Percentiles rank a stretch among this genome's conserved stretches.
phyloP scores from a whole-genome alignment of 192 early-diverging fungal genomes.

The Funneliformis mosseae region DNA sequence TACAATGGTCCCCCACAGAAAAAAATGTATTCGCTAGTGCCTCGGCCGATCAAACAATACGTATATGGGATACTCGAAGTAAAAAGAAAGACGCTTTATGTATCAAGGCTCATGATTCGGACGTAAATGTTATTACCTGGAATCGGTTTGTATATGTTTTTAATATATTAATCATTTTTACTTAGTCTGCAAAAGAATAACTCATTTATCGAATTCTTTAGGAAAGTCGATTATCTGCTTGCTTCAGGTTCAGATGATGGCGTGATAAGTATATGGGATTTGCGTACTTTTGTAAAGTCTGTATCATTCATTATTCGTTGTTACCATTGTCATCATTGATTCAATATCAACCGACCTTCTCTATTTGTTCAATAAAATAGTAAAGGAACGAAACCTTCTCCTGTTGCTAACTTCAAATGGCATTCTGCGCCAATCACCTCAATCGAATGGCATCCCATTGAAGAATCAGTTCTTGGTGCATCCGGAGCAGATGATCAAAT shows the following conservation, averaged over 20 bases:
- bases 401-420: slow-evolving; percentile 95
- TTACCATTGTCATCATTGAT: slow-evolving; percentile 15
- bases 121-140: slow-evolving; percentile 98
- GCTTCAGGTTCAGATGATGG: slow-evolving; percentile 94
- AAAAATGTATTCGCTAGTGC: slow-evolving; percentile 90
- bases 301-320: slow-evolving; percentile 5
- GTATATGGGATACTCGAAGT: slow-evolving; percentile 91
- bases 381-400: slow-evolving; percentile 50
- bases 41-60: slow-evolving; percentile 88
- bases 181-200: neutral
- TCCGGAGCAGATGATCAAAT: slow-evolving; percentile 94
- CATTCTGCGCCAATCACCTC: slow-evolving; percentile 90
- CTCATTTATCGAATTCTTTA: slow-evolving; percentile 29
- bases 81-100: slow-evolving; percentile 77
- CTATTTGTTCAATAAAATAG: slow-evolving; percentile 19
- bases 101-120: slow-evolving; percentile 79
- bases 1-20: slow-evolving; percentile 96
- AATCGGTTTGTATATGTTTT: slow-evolving; percentile 60
- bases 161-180: neutral
- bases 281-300: slow-evolving; percentile 61
- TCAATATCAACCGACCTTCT: neutral
- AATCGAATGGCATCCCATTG: slow-evolving; percentile 95
- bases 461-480: slow-evolving; percentile 89
- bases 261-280: slow-evolving; percentile 94
- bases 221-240: slow-evolving; percentile 80